Conservation (phyloP, 163 green algal species). For the Volvox carteri region DNA sequence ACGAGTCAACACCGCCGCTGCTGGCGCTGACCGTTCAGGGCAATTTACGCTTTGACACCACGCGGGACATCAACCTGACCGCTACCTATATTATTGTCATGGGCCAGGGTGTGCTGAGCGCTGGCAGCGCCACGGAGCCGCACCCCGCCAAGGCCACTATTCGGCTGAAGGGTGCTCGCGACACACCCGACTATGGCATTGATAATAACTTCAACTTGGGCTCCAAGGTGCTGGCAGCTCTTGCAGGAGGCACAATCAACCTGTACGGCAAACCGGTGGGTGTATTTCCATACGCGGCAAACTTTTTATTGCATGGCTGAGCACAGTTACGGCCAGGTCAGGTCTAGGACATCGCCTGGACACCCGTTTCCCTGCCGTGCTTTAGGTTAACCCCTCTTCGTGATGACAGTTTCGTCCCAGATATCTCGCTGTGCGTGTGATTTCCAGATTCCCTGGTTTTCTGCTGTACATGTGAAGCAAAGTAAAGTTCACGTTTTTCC, state of each 20-base stretch:
- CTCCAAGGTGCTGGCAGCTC: conserved; percentile 68
- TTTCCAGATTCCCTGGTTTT: too few species aligned
- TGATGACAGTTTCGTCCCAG: too few species aligned
- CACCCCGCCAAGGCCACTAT: conserved; percentile 55
- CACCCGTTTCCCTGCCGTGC: too few species aligned
- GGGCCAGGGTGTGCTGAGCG: conserved; percentile 50
- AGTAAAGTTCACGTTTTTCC: too few species aligned
- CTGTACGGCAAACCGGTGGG: conserved; percentile 39
- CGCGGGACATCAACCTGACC: conserved; percentile 40
- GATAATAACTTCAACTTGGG: conserved; percentile 62
- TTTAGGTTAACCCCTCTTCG: too few species aligned
- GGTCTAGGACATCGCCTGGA: too few species aligned
- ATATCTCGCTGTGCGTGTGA: too few species aligned
- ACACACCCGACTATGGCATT: conserved; percentile 61
- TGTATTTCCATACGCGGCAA: too few species aligned
- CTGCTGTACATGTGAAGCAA: too few species aligned
- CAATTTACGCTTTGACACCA: conserved; percentile 63
- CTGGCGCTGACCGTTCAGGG: conserved; percentile 65
- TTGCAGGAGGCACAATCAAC: conserved; percentile 55
- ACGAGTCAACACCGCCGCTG: conserved; percentile 64
- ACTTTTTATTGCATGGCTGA: too few species aligned
- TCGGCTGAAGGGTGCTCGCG: conserved; percentile 57
- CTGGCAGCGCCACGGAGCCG: conserved; percentile 55
- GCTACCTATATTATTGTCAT: conserved; percentile 63
- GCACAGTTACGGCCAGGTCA: too few species aligned